Evolutionary conservation across 2,329 filamentous ascomycete species (phyloP), one percentile per base, ranked within the genome.

Genomic region (Aotearoamyces nothofagi): DNA sequence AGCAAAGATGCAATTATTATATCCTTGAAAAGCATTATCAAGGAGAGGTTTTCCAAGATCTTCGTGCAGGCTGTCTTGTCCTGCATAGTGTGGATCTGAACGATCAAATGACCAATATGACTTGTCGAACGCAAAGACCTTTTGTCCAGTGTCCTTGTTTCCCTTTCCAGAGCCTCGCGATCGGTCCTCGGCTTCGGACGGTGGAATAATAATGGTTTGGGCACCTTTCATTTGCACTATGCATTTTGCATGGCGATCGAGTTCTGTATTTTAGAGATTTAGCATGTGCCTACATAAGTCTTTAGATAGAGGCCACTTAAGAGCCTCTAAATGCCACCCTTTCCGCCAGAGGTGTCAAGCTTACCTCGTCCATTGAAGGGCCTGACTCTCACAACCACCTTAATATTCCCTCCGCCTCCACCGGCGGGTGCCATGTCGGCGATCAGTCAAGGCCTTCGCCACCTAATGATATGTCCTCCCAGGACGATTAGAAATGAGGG

Each of bases 1-100:
- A 9, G 90, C 90, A 52, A 98, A 98, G 49, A 98, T 98, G 64
- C 90, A 98, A 55, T 96, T 98, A 63, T 98, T 96, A 61, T 96
- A 98, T 24, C 90, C 90, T 47, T 87, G 74, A 51, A 98, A 98
- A 11, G 90, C 90, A 69, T 98, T 98, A 59, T 98, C 87, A 41
- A 98, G 67, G 33, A 98, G 66, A 30, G 90, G 90, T 42, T 74
- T 71, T 37, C 90, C 90, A 38, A 98, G 59, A 50, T 96, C 90
- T 30, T 74, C 66, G 53, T 93, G 92, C 11, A 98, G 63, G 47
- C 90, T 70, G 35, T 87, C 78, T 52, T 98, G 90, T 11, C 81
- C 83, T 24, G 90, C 87, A 53, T 86, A 98, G 53, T 81, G 76
- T 1, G 69, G 56, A 41, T 84, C 83, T 26, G 65, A 66, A 45